A percentile compares a stretch with the other conserved stretches of the same genome.
These are phyloP conservation scores for Penicillium malachiteum DNA, from an alignment of 495 filamentous ascomycete genomes.

Conservation along the genomic window DNA sequence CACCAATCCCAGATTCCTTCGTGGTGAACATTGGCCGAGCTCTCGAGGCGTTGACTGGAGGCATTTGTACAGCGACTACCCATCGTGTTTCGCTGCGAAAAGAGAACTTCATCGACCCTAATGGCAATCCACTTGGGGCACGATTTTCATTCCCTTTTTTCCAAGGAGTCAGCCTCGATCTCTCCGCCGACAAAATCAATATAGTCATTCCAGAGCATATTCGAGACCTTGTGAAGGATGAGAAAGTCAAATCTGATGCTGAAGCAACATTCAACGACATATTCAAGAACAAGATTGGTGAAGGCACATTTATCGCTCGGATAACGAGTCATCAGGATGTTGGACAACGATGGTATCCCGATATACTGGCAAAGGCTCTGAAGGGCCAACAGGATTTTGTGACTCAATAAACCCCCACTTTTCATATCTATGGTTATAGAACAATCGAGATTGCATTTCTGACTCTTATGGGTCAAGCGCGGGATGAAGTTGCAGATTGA, in stretches of 20 bases:
- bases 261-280: constrained; percentile 44
- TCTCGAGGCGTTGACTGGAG: constrained; percentile 84
- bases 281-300: constrained; percentile 62
- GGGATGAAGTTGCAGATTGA: constrained; percentile 4
- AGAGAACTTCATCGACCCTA: constrained; percentile 31
- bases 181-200: constrained; percentile 70
- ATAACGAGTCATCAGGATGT: constrained; percentile 90
- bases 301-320: constrained; percentile 80
- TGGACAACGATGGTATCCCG: constrained; percentile 76
- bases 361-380: constrained; percentile 50
- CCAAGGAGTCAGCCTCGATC: constrained; percentile 78
- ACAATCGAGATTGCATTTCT: neutral
- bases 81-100: constrained; percentile 63
- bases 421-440: neutral
- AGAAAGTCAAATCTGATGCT: constrained; percentile 43
- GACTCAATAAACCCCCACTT: constrained; percentile 1
- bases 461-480: neutral
- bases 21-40: constrained; percentile 95
- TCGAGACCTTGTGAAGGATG: constrained; percentile 40
- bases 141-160: constrained; percentile 90
- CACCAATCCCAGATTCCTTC: constrained; percentile 52
- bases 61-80: constrained; percentile 83
- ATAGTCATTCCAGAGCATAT: constrained; percentile 71
- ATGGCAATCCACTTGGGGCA: constrained; percentile 51
- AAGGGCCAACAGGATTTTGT: constrained; percentile 27